Evolutionary conservation across 495 filamentous ascomycete species (phyloP).

Genomic region (Neurospora intermedia): DNA sequence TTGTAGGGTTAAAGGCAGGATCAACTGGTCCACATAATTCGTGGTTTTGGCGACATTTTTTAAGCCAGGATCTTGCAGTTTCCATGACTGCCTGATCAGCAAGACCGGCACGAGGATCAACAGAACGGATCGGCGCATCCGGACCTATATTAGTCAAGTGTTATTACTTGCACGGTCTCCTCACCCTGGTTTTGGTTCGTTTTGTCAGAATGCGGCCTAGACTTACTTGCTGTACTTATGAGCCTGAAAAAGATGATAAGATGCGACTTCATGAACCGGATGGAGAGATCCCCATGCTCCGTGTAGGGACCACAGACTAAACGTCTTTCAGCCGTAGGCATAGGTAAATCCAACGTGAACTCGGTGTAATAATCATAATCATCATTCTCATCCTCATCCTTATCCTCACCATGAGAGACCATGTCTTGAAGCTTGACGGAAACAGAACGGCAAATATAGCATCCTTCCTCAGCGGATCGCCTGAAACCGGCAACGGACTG

Average conservation of each 20-base stretch:
- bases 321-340: no score
- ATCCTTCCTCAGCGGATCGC: neutral
- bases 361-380: no score
- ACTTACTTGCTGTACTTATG: neutral
- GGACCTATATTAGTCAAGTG: neutral
- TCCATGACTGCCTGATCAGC: neutral
- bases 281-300: accelerated
- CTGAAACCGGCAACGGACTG: neutral
- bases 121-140: neutral
- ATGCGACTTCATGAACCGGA: no score
- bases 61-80: neutral
- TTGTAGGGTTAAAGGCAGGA: neutral
- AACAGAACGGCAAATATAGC: neutral
- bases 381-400: no score
- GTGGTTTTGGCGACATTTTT: neutral
- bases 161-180: neutral
- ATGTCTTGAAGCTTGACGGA: neutral
- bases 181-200: neutral
- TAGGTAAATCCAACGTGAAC: no score
- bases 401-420: neutral
- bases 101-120: neutral
- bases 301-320: no score
- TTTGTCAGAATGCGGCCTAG: neutral
- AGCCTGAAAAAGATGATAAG: no score
- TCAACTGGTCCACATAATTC: neutral